Base-by-base conservation (phyloP, 306 rosid genomes). In the Malus asiatica region DNA sequence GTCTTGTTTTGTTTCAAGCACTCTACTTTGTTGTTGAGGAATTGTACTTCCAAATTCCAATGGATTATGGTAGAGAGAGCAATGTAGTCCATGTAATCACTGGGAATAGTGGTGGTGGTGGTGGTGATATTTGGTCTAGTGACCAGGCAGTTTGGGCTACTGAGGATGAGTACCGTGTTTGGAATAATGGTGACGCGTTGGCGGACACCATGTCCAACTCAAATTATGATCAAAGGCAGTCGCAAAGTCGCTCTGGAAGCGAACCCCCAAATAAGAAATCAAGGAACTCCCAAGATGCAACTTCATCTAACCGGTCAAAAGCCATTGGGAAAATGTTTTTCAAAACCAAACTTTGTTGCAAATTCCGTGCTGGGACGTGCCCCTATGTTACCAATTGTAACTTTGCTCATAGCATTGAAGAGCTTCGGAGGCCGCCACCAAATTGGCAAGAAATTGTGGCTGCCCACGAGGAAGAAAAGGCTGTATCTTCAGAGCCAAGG, bases 391-490 rank as follows among this genome's bases (percentile, higher is more conserved):
- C 97, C 0, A 93, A 96, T 68, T 96, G 99, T 82, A 96, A 96
- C 75, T 96, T 96, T 51, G 99, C 99, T n/a, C 99, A 96, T 63
- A 92, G 96, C 82, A 83, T 96, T 12, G 99, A 92, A 78, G 99
- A 96, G 91, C 97, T 96, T 5, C 88, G 98, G 20, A 90, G 98
- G 30, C 99, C 99, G 1, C 99, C 99, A 0, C 93, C 88, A 9
- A 96, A 96, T 73, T 96, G 99, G 99, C 99, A 96, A 84, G 98
- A 96, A 68, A 96, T 96, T 35, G 98, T 96, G 83, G 99, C 99
- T 6, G 92, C 96, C 1, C 97, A 96, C 62, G 97, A 90, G 82
- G 99, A 93, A 64, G 99, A 92, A 71, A 87, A 78, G 59, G 87
- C 70, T 9, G 81, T 84, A 13, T 58, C 83, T 18, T 74, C 85